phyloP scores from a whole-genome alignment of 345 rosid genomes.

The Eucalyptus tenuipes region DNA sequence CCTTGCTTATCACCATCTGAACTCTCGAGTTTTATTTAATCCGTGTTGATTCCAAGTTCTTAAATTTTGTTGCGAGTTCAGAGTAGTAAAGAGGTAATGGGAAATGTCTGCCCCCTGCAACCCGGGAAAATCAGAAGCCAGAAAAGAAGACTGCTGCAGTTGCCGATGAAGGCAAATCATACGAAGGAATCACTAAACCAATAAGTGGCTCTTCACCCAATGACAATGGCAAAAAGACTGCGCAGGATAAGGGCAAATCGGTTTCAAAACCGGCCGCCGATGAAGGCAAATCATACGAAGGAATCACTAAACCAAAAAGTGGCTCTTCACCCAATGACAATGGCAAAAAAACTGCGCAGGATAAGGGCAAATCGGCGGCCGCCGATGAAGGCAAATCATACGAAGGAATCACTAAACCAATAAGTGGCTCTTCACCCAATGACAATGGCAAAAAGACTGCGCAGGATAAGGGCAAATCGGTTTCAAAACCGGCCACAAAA shows the following conservation, averaged over 20 bases:
- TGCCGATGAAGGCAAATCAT: slow-evolving; percentile 26
- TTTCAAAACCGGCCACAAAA: background rate
- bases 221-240: background rate
- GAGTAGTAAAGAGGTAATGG: slow-evolving; percentile 33
- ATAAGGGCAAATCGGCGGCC: slow-evolving; percentile 1
- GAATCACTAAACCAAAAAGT: too few relatives aligned
- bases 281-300: too few relatives aligned
- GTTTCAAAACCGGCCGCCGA: too few relatives aligned
- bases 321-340: too few relatives aligned
- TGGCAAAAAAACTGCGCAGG: slow-evolving; percentile 7
- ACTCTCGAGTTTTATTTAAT: background rate
- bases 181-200: slow-evolving; percentile 8
- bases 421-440: slow-evolving; percentile 1
- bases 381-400: background rate
- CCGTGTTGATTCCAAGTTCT: background rate
- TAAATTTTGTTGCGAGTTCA: background rate
- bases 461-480: background rate
- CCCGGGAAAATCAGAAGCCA: background rate
- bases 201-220: slow-evolving; percentile 2
- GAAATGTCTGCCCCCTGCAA: slow-evolving; percentile 42
- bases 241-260: too few relatives aligned
- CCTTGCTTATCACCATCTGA: background rate
- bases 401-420: slow-evolving; percentile 9
- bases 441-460: background rate
- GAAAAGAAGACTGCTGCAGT: slow-evolving; percentile 6